Percentiles rank a stretch among this genome's conserved stretches.
phyloP scores from a whole-genome alignment of 2,329 filamentous ascomycete species.

The Tolypocladium amazonense region DNA sequence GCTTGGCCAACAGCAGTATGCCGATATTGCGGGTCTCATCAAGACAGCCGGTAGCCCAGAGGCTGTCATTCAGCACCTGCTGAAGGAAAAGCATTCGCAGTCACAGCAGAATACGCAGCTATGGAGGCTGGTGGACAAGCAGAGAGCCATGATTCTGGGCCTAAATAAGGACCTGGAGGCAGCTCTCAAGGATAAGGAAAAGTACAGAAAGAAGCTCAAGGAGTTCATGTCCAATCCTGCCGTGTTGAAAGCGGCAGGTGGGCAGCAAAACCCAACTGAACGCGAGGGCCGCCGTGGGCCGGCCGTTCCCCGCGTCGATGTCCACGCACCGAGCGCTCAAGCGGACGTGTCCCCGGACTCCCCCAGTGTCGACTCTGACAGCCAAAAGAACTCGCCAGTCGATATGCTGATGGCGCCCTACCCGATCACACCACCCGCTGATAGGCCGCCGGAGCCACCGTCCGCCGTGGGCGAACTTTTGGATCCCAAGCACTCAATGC shows the following conservation, averaged over 20 bases:
- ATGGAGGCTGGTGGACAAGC: slow-evolving; percentile 94
- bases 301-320: slow-evolving; percentile 13
- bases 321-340: slow-evolving; percentile 5
- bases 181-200: slow-evolving; percentile 86
- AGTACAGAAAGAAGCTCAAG: slow-evolving; percentile 83
- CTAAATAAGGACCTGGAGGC: slow-evolving; percentile 91
- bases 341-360: slow-evolving; percentile 27
- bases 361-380: slow-evolving; percentile 38
- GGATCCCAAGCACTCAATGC: slow-evolving; percentile 49
- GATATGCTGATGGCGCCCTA: slow-evolving; percentile 50
- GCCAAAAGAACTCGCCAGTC: slow-evolving; percentile 45
- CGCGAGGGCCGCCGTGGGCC: slow-evolving; percentile 2
- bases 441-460: slow-evolving; percentile 28
- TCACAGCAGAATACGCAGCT: slow-evolving; percentile 84
- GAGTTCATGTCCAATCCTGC: slow-evolving; percentile 45
- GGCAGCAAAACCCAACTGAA: slow-evolving; percentile 7
- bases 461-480: slow-evolving; percentile 40
- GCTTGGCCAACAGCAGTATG: slow-evolving; percentile 47
- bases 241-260: slow-evolving; percentile 17
- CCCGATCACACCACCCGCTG: slow-evolving; percentile 53
- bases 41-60: slow-evolving; percentile 81
- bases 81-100: slow-evolving; percentile 86
- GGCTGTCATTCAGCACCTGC: slow-evolving; percentile 73
- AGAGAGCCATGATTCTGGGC: slow-evolving; percentile 84
- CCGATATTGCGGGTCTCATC: slow-evolving; percentile 71